Conservation (phyloP, 2,329 filamentous ascomycete genomes). For the Fusarium sp. region DNA sequence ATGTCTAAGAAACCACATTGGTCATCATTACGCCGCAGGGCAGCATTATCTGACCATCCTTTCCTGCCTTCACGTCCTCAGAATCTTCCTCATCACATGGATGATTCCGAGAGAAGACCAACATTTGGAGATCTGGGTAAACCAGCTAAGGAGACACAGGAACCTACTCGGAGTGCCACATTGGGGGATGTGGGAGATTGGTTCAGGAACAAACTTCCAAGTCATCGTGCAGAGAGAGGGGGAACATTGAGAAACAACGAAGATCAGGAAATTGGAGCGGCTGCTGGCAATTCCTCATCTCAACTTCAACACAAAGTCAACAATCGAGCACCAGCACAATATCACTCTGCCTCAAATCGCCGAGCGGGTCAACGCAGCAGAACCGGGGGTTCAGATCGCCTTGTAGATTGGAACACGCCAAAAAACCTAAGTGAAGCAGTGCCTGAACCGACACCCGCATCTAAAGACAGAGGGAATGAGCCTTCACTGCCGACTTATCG, state of each 20-base stretch:
- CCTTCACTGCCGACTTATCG: neutral
- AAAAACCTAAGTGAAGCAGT: slow-evolving; percentile 35
- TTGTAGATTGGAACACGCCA: slow-evolving; percentile 50
- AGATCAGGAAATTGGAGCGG: slow-evolving; percentile 41
- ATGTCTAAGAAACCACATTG: slow-evolving; percentile 15
- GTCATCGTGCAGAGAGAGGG: slow-evolving; percentile 59
- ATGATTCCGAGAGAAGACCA: slow-evolving; percentile 1
- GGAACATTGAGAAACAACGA: slow-evolving; percentile 53
- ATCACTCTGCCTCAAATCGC: slow-evolving; percentile 18
- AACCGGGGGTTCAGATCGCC: slow-evolving; percentile 43
- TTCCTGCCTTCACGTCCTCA: neutral
- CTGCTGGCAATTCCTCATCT: neutral
- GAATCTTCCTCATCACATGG: neutral
- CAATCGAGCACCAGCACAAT: neutral
- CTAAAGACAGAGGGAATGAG: neutral
- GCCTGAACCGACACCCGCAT: neutral
- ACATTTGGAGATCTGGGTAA: slow-evolving; percentile 40
- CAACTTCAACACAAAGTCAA: neutral
- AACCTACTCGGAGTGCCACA: slow-evolving; percentile 13
- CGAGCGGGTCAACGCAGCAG: slow-evolving; percentile 25
- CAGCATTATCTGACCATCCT: neutral
- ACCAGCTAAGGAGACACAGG: slow-evolving; percentile 51
- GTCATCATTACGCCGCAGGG: slow-evolving; percentile 7
- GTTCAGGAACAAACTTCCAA: slow-evolving; percentile 58
- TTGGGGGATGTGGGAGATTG: slow-evolving; percentile 48